Base-by-base conservation (phyloP, 345 rosid genomes). In the Alliaria petiolata region DNA sequence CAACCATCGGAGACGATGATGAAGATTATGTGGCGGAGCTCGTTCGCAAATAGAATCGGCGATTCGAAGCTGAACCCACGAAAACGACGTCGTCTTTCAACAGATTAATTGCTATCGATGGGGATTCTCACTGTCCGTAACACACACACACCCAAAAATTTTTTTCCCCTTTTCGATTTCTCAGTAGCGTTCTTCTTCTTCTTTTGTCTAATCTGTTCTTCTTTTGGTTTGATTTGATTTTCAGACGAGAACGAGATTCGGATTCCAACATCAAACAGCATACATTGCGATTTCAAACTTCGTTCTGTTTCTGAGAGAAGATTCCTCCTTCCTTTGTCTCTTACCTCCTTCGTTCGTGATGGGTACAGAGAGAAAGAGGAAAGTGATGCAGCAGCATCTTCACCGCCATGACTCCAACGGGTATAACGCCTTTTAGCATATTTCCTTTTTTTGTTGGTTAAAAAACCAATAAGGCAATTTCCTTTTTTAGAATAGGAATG, bases 81-180 rank as follows among this genome's bases (percentile, higher is more conserved):
- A 54, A 69, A 76, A 53, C 60, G 65, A 61, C 45, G 22, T 56
- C 49, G 52, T 76, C 81, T 28, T 36, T 42, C 35, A 85, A 87
- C 34, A 85, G 96, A 28, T 67, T 85, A 79, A 67, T 82, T 72
- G 93, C 95, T 1, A 78, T 92, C 79, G 81, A 84, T 35, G n/a
- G 88, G 98, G 98, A 88, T 89, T 70, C 72, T 88, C 80, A 81
- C 83, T 75, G 98, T 92, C 36, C 25, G 82, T 81, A 55, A 39
- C 19, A 31, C 40, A 3, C 17, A 13, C 36, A n/a, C 7, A n/a
- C 7, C 4, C 4, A 13, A 30, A 1, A 19, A 30, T 7, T 28
- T 3, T n/a, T 17, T 39, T 13, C 12, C 39, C 14, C 4, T 0
- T 6, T 43, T 16, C 20, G 30, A 20, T 49, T 5, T 4, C 31